Percentiles rank a stretch among this genome's conserved stretches.
Evolutionary conservation across 495 filamentous ascomycete genomes (phyloP).

Genomic region (Annulohypoxylon nitens): DNA sequence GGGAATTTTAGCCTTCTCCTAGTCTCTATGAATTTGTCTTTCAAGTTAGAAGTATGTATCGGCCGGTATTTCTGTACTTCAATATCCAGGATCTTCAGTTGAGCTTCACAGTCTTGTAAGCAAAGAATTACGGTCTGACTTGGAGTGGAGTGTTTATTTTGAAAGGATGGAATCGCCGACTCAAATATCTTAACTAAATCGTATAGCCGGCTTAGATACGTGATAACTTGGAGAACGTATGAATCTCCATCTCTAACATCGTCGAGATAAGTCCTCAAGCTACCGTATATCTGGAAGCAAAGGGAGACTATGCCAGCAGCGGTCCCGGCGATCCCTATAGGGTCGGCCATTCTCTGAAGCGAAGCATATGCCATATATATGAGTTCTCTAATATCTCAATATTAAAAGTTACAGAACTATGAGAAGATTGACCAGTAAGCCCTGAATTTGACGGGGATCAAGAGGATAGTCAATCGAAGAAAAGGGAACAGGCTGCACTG

Average conservation of each 20-base stretch:
- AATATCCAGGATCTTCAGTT: not conserved
- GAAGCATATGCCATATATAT: too few relatives aligned
- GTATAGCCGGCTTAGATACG: not conserved
- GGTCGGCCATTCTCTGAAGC: not conserved
- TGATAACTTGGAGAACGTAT: not conserved
- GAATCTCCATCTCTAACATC: not conserved
- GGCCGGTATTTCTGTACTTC: not conserved
- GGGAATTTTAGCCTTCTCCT: constrained; percentile 15
- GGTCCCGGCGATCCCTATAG: constrained; percentile 6
- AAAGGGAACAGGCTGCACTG: too few relatives aligned
- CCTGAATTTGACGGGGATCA: too few relatives aligned
- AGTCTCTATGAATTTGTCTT: constrained; percentile 2
- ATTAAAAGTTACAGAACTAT: too few relatives aligned
- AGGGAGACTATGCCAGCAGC: constrained; percentile 20
- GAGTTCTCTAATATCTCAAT: too few relatives aligned
- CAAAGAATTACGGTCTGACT: not conserved
- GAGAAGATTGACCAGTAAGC: too few relatives aligned
- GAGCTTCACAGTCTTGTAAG: not conserved
- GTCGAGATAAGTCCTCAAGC: constrained; percentile 1
- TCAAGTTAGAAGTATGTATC: not conserved
- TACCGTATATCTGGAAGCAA: constrained; percentile 13
- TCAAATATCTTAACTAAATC: not conserved
- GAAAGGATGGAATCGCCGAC: constrained; percentile 3
- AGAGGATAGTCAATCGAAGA: too few relatives aligned
- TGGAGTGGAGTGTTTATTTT: not conserved